Evolutionary conservation across 768 basidiomycete species (phyloP).

Genomic region (Tylopilus intermedius): DNA sequence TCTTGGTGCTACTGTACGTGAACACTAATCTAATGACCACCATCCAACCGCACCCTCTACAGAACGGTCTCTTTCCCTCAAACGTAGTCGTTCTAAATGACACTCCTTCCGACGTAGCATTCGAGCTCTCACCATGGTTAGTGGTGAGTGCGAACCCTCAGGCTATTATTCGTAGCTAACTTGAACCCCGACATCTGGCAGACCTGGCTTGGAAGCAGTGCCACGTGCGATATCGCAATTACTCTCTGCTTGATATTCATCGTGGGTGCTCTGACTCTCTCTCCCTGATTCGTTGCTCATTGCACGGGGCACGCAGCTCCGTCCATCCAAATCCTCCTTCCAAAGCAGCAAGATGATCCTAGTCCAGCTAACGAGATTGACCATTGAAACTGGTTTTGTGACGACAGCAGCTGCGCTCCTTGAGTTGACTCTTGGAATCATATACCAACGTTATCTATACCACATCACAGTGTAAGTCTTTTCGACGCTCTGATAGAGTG

Average conservation of each 20-base stretch:
- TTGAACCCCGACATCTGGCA: background rate
- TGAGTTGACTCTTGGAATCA: constrained; percentile 13
- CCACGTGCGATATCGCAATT: constrained; percentile 17
- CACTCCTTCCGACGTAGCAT: background rate
- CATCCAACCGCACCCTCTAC: too few species aligned
- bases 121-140: constrained; percentile 1
- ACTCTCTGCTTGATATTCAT: too few species aligned
- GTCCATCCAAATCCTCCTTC: constrained; percentile 4
- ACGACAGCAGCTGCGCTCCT: constrained; percentile 17
- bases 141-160: constrained; percentile 5
- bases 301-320: constrained; percentile 8
- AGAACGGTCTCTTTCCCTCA: background rate
- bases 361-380: constrained; percentile 15
- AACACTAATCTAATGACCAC: too few species aligned
- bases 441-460: background rate
- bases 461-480: constrained; percentile 19
- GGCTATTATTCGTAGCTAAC: too few species aligned
- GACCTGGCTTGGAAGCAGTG: constrained; percentile 21
- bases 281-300: background rate
- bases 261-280: too few species aligned
- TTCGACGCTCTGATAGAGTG: too few species aligned
- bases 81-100: too few species aligned
- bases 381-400: constrained; percentile 22
- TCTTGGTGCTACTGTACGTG: background rate
- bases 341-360: background rate